Evolutionary conservation across 2,329 filamentous ascomycete genomes (phyloP).

Genomic region (Fusarium tricinctum): DNA sequence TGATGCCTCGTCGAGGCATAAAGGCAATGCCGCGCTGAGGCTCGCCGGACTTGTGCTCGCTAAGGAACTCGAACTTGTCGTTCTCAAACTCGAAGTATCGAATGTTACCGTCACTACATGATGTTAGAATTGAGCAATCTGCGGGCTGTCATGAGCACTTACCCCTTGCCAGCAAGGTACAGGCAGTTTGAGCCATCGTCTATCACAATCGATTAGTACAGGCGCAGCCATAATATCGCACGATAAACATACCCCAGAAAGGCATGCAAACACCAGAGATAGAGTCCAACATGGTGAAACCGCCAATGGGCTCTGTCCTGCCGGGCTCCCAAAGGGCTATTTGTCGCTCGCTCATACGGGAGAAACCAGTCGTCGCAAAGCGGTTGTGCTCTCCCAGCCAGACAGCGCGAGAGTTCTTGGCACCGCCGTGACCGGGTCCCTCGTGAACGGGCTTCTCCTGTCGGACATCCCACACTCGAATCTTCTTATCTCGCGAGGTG

Average conservation of each 20-base stretch:
- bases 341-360: slow-evolving; percentile 97
- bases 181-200: slow-evolving; percentile 94
- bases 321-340: slow-evolving; percentile 96
- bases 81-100: slow-evolving; percentile 99
- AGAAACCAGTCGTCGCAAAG: slow-evolving; percentile 96
- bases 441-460: slow-evolving; percentile 92
- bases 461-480: slow-evolving; percentile 96
- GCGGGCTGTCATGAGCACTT: slow-evolving; percentile 56
- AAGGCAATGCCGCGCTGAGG: slow-evolving; percentile 96
- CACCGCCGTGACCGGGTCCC: slow-evolving; percentile 86
- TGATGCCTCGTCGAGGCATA: slow-evolving; percentile 93
- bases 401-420: slow-evolving; percentile 96
- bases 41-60: slow-evolving; percentile 96
- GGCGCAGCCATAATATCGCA: not conserved
- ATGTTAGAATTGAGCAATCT: slow-evolving; percentile 26
- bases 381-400: slow-evolving; percentile 99
- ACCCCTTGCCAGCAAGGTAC: slow-evolving; percentile 98
- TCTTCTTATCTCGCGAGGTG: slow-evolving; percentile 97
- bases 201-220: slow-evolving; percentile 52
- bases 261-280: slow-evolving; percentile 99
- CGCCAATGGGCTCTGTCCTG: slow-evolving; percentile 86
- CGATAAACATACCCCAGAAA: slow-evolving; percentile 82
- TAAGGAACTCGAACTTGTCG: slow-evolving; percentile 97
- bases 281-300: slow-evolving; percentile 91
- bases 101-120: slow-evolving; percentile 90